Evolutionary conservation across 2,329 filamentous ascomycete genomes (phyloP).

Genomic region (Alternaria dauci): DNA sequence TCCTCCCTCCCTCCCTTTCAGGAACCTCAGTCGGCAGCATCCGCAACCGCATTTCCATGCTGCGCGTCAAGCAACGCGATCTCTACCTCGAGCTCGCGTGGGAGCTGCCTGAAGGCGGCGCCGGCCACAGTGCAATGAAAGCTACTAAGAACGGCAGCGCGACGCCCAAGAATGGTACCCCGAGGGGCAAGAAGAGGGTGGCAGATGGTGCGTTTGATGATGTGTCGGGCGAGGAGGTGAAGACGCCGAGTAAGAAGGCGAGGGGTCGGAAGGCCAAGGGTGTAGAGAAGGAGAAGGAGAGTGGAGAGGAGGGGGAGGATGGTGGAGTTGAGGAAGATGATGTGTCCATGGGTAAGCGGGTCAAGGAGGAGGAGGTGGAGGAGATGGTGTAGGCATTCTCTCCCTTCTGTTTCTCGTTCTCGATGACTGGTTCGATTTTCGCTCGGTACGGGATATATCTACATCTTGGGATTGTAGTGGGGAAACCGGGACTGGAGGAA

Average conservation of each 20-base stretch:
- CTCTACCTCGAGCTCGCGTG: slow-evolving; percentile 27
- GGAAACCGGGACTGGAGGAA: too few relatives aligned
- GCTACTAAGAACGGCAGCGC: too few relatives aligned
- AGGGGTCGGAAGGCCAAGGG: slow-evolving; percentile 8
- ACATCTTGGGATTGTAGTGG: too few relatives aligned
- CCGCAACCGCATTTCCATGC: slow-evolving; percentile 24
- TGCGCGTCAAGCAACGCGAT: slow-evolving; percentile 22
- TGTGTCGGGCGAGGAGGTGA: background rate
- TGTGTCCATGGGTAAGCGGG: background rate
- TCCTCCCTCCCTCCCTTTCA: background rate
- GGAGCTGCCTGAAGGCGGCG: slow-evolving; percentile 19
- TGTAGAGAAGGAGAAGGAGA: background rate
- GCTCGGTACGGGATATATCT: too few relatives aligned
- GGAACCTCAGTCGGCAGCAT: slow-evolving; percentile 21
- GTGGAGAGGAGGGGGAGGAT: background rate
- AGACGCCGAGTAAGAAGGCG: slow-evolving; percentile 23
- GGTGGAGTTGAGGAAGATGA: background rate
- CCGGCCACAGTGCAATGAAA: slow-evolving; percentile 7
- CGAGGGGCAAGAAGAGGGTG: slow-evolving; percentile 3
- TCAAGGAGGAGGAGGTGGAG: slow-evolving; percentile 13
- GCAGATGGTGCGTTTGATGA: background rate
- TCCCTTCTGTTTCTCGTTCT: background rate
- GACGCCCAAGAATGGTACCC: background rate
- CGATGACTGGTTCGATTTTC: too few relatives aligned
- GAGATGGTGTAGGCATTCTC: background rate